Percentiles rank a stretch among this genome's conserved stretches.
phyloP scores from a whole-genome alignment of 257 asterid species.

The Coffea eugenioides region DNA sequence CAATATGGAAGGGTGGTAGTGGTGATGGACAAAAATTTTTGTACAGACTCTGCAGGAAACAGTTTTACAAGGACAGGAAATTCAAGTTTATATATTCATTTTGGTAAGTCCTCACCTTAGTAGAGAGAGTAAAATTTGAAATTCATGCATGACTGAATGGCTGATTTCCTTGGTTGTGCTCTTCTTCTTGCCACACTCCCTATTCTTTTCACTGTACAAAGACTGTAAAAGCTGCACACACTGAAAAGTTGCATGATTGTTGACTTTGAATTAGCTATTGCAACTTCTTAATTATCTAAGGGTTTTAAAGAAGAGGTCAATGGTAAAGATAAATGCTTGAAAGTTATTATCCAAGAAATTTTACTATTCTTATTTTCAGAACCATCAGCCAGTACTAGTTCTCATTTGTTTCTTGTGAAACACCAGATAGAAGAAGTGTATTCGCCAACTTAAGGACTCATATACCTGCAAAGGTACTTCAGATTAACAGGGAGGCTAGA shows the following conservation, averaged over 20 bases:
- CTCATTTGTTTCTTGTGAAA: constrained; percentile 9
- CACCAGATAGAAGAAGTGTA: constrained; percentile 73
- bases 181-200: background rate
- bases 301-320: background rate
- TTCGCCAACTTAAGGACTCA: constrained; percentile 67
- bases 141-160: background rate
- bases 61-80: constrained; percentile 62
- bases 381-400: background rate
- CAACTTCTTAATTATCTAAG: background rate
- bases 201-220: background rate
- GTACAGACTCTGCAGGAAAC: constrained; percentile 85
- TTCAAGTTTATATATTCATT: constrained; percentile 66
- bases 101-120: constrained; percentile 50
- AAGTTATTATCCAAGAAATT: background rate
- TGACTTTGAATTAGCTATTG: background rate
- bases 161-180: background rate
- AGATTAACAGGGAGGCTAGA: constrained; percentile 59
- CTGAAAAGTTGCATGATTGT: background rate
- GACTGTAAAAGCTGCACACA: background rate
- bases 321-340: background rate
- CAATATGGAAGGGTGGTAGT: constrained; percentile 64
- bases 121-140: background rate
- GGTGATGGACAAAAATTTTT: constrained; percentile 71
- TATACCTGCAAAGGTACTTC: constrained; percentile 71
- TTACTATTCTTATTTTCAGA: background rate